Base-by-base conservation (phyloP, 768 basidiomycete species). In the Dacryopinax primogenitus region DNA sequence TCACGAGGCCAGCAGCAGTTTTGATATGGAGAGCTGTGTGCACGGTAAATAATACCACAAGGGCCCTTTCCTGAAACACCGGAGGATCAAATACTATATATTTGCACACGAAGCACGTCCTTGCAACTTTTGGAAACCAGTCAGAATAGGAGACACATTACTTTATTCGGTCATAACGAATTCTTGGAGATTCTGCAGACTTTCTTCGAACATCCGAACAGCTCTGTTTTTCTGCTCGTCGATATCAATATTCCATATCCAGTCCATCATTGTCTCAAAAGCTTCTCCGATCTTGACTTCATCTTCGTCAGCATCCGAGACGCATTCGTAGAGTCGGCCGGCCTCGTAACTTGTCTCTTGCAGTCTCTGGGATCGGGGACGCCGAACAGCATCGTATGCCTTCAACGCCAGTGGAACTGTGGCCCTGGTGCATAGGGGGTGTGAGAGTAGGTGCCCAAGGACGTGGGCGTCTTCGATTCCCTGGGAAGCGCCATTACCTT, bases 401-500 rank as follows among this genome's bases (percentile, higher is more conserved):
- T 62, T 62, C n/a, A 73, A 68, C 1, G 72, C 72, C 13, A 70
- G 70, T 0, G 65, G 30, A 4, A 75, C 65, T 7, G 64, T 72
- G 0, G 61, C 35, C 1, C 62, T 64, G 0, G 72, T 71, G 11
- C 74, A 70, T 9, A 35, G 35, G 0, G 71, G 70, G 65, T 86
- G 81, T 2, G 80, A 79, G 28, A 88, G 76, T 3, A 75, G 71
- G 3, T 69, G 70, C 0, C 78, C 69, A 30, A 78, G 73, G 4
- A 77, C 63, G 65, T 72, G 81, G 1, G 75, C 77, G 63, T 77
- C 76, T 74, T 77, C 84, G 30, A 84, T 77, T 1, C 82, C 84
- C 72, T 85, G 84, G 7, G 83, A 81, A 7, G 81, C 82, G 1
- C 84, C 84, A 0, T 82, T 78, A 1, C 83, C 83, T 11, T 84